Base-by-base conservation (phyloP, 805 yeast species). In the Zygosaccharomyces rouxii region DNA sequence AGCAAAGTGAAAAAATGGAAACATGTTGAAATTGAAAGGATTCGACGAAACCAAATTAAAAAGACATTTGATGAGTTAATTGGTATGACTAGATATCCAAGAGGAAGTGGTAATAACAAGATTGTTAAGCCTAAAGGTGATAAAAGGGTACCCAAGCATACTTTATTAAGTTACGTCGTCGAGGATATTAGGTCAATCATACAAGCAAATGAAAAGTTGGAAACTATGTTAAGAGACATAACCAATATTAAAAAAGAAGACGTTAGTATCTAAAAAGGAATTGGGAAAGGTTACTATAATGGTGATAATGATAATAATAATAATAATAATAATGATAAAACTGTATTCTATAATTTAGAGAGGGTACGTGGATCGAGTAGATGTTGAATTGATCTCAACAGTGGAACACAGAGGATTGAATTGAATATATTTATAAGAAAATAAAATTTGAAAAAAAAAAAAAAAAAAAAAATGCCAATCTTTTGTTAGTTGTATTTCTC, bases 121-220 rank as follows among this genome's bases (percentile, higher is more conserved):
- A 50, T 48, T 18, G 41, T 47, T 10, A 48, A 51, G 33, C 52
- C 52, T 16, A 22, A 18, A 19, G 42, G 50, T 4, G 57, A 54
- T 7, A 63, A 58, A 45, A 57, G 71, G 44, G 55, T 64, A 18
- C 65, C 70, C n/a, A 67, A 67, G 43, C 60, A 66, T 49, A 53
- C 57, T 3, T 47, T 62, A n/a, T 52, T 68, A 38, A 59, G 52
- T 28, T 58, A 53, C 38, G 51, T 67, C 13, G 57, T 67, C 7
- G 58, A 65, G 25, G 71, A 68, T 45, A 60, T 68, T 14, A 58
- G 57, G 33, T 46, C 52, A 21, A 41, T 68, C 1, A 38, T 54
- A 5, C 50, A 42, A 21, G 69, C 69, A 14, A 68, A 68, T 50
- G 52, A 54, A 28, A 50, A 50, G 22, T 48, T 67, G 40, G 65